Evolutionary conservation across 768 basidiomycete species (phyloP).

Genomic region (Mycena olivaceomarginata): DNA sequence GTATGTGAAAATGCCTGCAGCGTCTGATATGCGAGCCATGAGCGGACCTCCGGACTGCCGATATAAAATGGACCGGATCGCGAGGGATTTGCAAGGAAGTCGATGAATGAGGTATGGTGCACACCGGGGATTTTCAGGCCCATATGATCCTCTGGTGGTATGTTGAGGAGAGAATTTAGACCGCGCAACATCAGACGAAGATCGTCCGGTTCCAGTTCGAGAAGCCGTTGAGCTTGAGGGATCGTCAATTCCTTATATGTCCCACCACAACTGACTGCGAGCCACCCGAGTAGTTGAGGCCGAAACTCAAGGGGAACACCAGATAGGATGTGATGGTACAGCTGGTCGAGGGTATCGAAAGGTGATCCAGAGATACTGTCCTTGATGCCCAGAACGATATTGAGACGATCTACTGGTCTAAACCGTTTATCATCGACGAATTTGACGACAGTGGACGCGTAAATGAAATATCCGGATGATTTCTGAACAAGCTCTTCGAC

Average conservation of each 20-base stretch:
- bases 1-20: conserved; percentile 7
- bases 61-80: conserved; percentile 13
- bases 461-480: conserved; percentile 53
- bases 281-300: neutral
- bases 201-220: conserved; percentile 11
- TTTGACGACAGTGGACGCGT: conserved; percentile 31
- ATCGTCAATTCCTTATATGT: neutral
- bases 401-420: conserved; percentile 19
- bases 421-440: conserved; percentile 27
- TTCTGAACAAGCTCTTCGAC: conserved; percentile 41
- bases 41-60: conserved; percentile 11
- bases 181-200: neutral
- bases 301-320: neutral
- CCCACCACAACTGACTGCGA: neutral
- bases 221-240: neutral
- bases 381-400: conserved; percentile 8
- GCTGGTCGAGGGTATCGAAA: conserved; percentile 13
- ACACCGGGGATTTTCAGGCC: neutral
- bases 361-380: neutral
- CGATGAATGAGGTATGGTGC: conserved; percentile 5
- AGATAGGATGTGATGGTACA: conserved; percentile 17
- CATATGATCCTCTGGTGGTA: no score
- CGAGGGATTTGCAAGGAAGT: neutral
- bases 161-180: neutral
- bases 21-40: neutral